Conservation (phyloP, 768 basidiomycete species). For the Boletus tylopilopsis region DNA sequence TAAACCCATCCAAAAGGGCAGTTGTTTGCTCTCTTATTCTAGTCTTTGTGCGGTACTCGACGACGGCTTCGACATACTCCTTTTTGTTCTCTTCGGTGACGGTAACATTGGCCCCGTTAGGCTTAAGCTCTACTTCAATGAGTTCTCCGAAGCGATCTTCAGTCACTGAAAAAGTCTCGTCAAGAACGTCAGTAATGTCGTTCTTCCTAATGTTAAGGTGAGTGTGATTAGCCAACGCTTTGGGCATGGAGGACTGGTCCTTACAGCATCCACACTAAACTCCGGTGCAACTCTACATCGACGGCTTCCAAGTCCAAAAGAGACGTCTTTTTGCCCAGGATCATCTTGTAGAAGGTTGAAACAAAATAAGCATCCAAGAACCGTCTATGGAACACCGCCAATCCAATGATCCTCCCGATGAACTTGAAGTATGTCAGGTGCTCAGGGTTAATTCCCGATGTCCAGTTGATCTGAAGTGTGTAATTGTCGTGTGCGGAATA, state of each 20-base stretch:
- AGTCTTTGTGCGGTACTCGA: conserved; percentile 77
- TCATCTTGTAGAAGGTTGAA: conserved; percentile 77
- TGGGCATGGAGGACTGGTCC: conserved; percentile 24
- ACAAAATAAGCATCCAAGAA: conserved; percentile 82
- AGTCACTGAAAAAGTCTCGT: conserved; percentile 67
- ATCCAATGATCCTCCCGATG: conserved; percentile 68
- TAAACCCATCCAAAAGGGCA: conserved; percentile 81
- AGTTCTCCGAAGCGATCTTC: conserved; percentile 77
- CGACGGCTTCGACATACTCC: conserved; percentile 73
- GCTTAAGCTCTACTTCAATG: conserved; percentile 61
- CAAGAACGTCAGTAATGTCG: conserved; percentile 69
- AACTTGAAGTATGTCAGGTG: conserved; percentile 81
- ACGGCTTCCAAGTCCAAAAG: conserved; percentile 67
- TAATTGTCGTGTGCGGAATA: conserved; percentile 80
- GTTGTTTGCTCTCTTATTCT: conserved; percentile 82
- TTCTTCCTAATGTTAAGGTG: conserved; percentile 48
- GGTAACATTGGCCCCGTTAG: conserved; percentile 53
- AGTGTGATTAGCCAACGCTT: background rate
- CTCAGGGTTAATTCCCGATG: conserved; percentile 72
- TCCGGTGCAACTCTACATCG: conserved; percentile 64
- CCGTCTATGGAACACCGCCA: conserved; percentile 73
- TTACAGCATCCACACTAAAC: conserved; percentile 73
- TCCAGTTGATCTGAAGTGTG: conserved; percentile 76
- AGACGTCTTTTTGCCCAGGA: conserved; percentile 55
- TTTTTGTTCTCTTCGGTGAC: conserved; percentile 77